phyloP scores from a whole-genome alignment of 768 basidiomycete species.

The Boletellus emodensis region DNA sequence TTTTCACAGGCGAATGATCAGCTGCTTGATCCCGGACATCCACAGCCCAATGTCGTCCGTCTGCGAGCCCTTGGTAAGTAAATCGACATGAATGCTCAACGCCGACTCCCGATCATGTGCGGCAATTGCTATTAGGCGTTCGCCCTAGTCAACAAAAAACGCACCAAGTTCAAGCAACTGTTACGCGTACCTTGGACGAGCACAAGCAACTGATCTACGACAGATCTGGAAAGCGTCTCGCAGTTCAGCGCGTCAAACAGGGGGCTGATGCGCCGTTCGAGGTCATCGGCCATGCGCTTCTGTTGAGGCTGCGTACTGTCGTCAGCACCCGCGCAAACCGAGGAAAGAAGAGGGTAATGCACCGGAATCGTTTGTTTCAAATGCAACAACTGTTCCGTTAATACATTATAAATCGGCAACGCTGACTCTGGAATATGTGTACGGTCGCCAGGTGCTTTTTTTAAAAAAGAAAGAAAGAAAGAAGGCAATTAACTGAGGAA shows the following conservation, averaged over 20 bases:
- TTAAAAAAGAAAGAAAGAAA: no score
- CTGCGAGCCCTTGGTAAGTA: constrained; percentile 74
- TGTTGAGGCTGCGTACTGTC: constrained; percentile 58
- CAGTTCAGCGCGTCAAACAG: constrained; percentile 93
- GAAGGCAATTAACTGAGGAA: neutral
- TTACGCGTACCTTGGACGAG: constrained; percentile 62
- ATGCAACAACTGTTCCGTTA: constrained; percentile 58
- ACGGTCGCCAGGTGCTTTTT: constrained; percentile 80
- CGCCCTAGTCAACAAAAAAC: neutral
- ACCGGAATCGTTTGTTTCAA: constrained; percentile 78
- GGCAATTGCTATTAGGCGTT: constrained; percentile 60
- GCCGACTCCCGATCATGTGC: constrained; percentile 74
- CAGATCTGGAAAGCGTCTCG: constrained; percentile 66
- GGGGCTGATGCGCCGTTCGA: constrained; percentile 80
- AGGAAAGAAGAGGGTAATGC: constrained; percentile 26
- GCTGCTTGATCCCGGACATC: constrained; percentile 89
- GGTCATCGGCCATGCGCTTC: constrained; percentile 79
- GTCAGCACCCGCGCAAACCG: neutral
- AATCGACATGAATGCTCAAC: constrained; percentile 78
- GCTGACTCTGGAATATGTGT: constrained; percentile 81
- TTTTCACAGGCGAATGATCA: constrained; percentile 66
- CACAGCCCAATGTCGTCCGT: constrained; percentile 81
- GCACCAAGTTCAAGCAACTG: neutral
- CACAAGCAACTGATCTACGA: constrained; percentile 67
- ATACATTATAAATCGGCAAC: constrained; percentile 60